These are phyloP conservation scores for Ashbya aceris DNA, from an alignment of 1,139 yeast genomes.

Conservation along the genomic window DNA sequence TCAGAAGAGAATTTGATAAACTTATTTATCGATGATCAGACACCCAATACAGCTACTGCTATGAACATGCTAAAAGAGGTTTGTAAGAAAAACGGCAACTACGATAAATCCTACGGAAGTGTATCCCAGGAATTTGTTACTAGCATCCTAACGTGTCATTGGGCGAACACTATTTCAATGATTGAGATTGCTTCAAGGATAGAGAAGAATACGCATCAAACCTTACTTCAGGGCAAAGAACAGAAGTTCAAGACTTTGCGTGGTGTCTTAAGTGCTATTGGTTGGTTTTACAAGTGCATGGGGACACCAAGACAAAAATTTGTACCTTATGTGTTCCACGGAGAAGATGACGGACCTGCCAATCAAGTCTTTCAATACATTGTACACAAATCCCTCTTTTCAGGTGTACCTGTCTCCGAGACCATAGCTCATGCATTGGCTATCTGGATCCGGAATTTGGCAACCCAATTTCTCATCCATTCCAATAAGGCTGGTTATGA, in stretches of 20 bases:
- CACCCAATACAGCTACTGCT: conserved; percentile 2
- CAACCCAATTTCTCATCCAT: conserved; percentile 13
- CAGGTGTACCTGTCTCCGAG: conserved; percentile 13
- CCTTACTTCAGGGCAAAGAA: conserved; percentile 32
- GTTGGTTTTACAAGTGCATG: conserved; percentile 22
- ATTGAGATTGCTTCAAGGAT: conserved; percentile 46
- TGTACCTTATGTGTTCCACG: conserved; percentile 13
- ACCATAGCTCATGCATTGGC: conserved; percentile 16
- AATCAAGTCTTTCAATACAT: conserved; percentile 28
- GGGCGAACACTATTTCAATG: conserved; percentile 49
- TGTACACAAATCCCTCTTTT: conserved; percentile 17
- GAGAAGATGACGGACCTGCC: conserved; percentile 11
- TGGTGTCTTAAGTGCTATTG: conserved; percentile 32
- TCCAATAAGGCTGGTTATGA: conserved; percentile 6
- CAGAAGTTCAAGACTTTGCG: conserved; percentile 29
- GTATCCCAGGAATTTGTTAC: conserved; percentile 13
- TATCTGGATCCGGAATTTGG: conserved; percentile 13
- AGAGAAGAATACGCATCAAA: conserved; percentile 31
- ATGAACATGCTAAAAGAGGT: conserved; percentile 8
- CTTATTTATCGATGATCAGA: conserved; percentile 1
- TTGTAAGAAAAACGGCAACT: conserved; percentile 9
- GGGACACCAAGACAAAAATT: conserved; percentile 17
- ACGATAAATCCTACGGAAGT: conserved; percentile 17
- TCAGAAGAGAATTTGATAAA: conserved; percentile 2
- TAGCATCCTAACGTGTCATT: conserved; percentile 30